A percentile compares a stretch with the other conserved stretches of the same genome.
phyloP scores from a whole-genome alignment of 768 basidiomycete species.

The Lactifluus subvellereus region DNA sequence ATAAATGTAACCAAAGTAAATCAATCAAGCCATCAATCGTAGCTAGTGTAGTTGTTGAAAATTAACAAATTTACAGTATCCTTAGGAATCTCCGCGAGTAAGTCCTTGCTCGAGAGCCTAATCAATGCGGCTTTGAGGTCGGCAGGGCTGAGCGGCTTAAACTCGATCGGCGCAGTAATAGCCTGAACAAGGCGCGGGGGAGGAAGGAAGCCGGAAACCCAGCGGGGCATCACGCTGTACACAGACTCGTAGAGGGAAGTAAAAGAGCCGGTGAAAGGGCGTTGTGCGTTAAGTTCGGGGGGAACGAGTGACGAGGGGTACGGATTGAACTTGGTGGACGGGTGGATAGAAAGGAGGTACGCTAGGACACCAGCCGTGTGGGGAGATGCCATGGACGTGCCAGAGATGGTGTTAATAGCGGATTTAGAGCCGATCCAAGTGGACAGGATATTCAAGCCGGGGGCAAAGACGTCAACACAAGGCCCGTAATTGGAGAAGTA shows the following conservation, averaged over 20 bases:
- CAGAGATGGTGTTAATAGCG: constrained; percentile 68
- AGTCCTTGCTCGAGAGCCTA: constrained; percentile 46
- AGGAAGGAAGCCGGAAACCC: constrained; percentile 52
- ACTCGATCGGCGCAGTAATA: constrained; percentile 35
- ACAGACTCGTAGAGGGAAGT: constrained; percentile 47
- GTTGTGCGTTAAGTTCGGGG: constrained; percentile 31
- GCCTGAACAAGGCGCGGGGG: constrained; percentile 40
- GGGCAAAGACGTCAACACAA: constrained; percentile 92
- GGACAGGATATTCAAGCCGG: constrained; percentile 82
- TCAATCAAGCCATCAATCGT: neutral
- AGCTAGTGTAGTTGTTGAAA: constrained; percentile 32
- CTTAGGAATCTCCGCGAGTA: constrained; percentile 42
- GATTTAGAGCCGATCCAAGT: constrained; percentile 61
- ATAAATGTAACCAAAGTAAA: neutral
- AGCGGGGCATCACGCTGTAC: constrained; percentile 49
- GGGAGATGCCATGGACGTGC: constrained; percentile 91
- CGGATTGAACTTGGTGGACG: constrained; percentile 54
- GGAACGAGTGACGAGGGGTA: constrained; percentile 33
- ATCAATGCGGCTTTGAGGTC: constrained; percentile 76
- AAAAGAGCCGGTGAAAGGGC: constrained; percentile 35
- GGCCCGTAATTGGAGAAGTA: constrained; percentile 90
- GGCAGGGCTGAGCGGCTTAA: constrained; percentile 48
- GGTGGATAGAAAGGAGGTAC: constrained; percentile 84
- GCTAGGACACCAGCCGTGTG: constrained; percentile 83
- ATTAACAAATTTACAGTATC: constrained; percentile 67